Conservation (phyloP, 1,284 basidiomycete genomes). For the Marasmius fiardii region DNA sequence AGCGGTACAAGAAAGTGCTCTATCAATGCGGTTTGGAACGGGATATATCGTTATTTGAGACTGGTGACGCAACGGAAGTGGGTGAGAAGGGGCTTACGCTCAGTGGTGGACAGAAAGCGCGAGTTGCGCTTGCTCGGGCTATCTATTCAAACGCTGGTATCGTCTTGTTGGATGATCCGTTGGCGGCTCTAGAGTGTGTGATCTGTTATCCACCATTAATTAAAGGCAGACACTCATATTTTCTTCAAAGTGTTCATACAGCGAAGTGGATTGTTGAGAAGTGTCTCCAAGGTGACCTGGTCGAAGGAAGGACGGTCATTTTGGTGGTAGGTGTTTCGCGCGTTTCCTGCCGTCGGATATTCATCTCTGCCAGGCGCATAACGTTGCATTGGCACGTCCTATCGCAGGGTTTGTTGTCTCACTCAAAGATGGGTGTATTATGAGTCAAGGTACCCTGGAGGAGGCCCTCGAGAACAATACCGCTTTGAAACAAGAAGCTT, state of each 20-base stretch:
- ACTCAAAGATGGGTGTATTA: slow-evolving; percentile 44
- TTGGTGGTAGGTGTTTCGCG: slow-evolving; percentile 66
- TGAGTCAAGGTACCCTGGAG: slow-evolving; percentile 37
- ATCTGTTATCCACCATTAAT: not conserved
- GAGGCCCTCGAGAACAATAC: slow-evolving; percentile 33
- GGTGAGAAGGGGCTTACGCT: slow-evolving; percentile 39
- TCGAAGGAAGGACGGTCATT: slow-evolving; percentile 69
- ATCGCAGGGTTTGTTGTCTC: slow-evolving; percentile 57
- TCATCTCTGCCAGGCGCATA: slow-evolving; percentile 49
- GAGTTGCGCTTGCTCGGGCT: slow-evolving; percentile 69
- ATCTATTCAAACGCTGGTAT: slow-evolving; percentile 63
- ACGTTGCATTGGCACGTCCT: slow-evolving; percentile 53
- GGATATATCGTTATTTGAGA: slow-evolving; percentile 53
- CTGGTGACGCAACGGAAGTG: slow-evolving; percentile 45
- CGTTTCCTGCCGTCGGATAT: not conserved
- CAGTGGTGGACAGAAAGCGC: slow-evolving; percentile 74
- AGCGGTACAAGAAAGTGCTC: slow-evolving; percentile 57
- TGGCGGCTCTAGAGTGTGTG: slow-evolving; percentile 48
- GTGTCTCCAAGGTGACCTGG: slow-evolving; percentile 66
- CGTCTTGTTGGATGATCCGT: slow-evolving; percentile 62
- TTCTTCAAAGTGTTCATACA: slow-evolving; percentile 45
- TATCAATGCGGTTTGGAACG: slow-evolving; percentile 50
- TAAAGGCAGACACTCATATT: no score
- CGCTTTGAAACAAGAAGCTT: slow-evolving; percentile 30
- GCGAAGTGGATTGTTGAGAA: slow-evolving; percentile 75